A percentile compares a stretch with the other conserved stretches of the same genome.
These are phyloP conservation scores for Microbotryum lychnidis-dioicae DNA, from an alignment of 1,284 basidiomycete species.

Conservation along the genomic window DNA sequence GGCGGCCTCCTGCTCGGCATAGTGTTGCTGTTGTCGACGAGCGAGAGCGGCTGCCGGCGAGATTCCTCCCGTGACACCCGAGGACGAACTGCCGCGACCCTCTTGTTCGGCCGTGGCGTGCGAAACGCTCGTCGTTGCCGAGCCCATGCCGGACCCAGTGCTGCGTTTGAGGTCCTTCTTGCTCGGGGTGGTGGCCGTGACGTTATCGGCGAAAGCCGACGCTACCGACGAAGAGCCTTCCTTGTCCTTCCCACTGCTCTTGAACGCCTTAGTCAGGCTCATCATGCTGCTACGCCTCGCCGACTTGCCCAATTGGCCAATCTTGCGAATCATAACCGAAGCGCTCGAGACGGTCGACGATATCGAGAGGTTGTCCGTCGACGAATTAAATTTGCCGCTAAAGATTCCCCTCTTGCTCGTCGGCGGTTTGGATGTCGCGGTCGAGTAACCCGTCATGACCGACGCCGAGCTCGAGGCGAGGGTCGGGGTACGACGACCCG, in stretches of 20 bases:
- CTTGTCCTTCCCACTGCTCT: slow-evolving; percentile 60
- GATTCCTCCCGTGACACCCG: slow-evolving; percentile 58
- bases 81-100: slow-evolving; percentile 45
- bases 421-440: background rate
- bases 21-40: slow-evolving; percentile 56
- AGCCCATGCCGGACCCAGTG: slow-evolving; percentile 48
- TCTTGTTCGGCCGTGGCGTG: slow-evolving; percentile 82
- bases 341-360: slow-evolving; percentile 94
- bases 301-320: slow-evolving; percentile 68
- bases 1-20: slow-evolving; percentile 57
- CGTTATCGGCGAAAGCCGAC: slow-evolving; percentile 31
- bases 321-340: slow-evolving; percentile 93
- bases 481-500: slow-evolving; percentile 1
- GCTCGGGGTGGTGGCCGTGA: slow-evolving; percentile 26
- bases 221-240: slow-evolving; percentile 45
- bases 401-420: slow-evolving; percentile 49
- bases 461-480: slow-evolving; percentile 15
- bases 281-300: slow-evolving; percentile 24
- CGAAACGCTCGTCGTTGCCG: slow-evolving; percentile 66
- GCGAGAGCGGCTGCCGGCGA: slow-evolving; percentile 88
- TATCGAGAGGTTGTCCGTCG: slow-evolving; percentile 94
- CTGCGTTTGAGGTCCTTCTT: slow-evolving; percentile 38
- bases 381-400: slow-evolving; percentile 83
- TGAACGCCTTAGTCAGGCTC: slow-evolving; percentile 50
- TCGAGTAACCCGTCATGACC: too few species aligned